Base-by-base conservation (phyloP, 768 basidiomycete genomes). In the Steccherinum ochraceum region DNA sequence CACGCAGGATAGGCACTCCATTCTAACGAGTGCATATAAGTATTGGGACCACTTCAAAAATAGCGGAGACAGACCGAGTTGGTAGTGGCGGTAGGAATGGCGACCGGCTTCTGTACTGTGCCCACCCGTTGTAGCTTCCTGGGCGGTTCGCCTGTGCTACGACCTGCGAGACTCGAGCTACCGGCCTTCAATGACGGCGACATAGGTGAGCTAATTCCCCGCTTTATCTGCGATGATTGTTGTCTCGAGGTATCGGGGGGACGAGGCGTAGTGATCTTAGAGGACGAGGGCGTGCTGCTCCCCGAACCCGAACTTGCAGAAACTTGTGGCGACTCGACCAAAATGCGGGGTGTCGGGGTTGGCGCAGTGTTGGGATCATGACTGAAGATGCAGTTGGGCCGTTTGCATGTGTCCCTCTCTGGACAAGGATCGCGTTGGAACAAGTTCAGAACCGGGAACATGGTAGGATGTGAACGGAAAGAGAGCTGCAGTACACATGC, bases 341-440 rank as follows among this genome's bases (percentile, higher is more conserved):
- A 72, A 42, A 79, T 65, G 35, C 58, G 56, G 25, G 81, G 70
- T 2, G 67, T 55, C 3, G 64, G 63, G 0, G 71, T 67, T 0
- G 65, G 64, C 0, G 66, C 66, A 11, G 72, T 55, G 47, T 73
- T 69, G 5, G 62, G 45, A 0, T 67, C 62, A 62, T 91, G 90
- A 18, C 83, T 84, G 66, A 85, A 90, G 13, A 86, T 56, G 63
- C 90, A 93, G 26, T 69, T 61, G 5, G 67, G 53, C 18, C 82
- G 70, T 1, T 63, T 62, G 61, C 89, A 89, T 35, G 64, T 51
- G 2, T 60, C 45, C 50, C 49, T 59, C 23, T 80, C 74, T 3
- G 88, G 88, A 69, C 89, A 91, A 5, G 74, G 63, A 11, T 84
- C 57, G 3, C 68, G 64, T 21, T 72, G 74, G 64, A 90, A 89